Percentiles rank a stretch among this genome's conserved stretches.
Evolutionary conservation across 208 protist species (phyloP).

Genomic region (Naegleria lovaniensis): DNA sequence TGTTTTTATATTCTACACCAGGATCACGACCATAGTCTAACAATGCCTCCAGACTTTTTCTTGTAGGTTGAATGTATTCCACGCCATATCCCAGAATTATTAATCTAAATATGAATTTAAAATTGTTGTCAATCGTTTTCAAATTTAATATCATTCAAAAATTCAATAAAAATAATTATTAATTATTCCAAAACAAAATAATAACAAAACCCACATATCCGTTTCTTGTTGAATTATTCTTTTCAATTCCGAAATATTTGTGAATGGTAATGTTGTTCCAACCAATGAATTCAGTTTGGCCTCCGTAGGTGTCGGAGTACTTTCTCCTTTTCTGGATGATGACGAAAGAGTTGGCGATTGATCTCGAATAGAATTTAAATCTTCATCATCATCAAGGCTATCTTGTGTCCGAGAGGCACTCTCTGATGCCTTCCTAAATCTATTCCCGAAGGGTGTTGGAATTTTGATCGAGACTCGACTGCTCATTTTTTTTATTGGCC

Average conservation of each 20-base stretch:
- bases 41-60: neutral
- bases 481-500: conserved; percentile 4
- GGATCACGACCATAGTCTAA: neutral
- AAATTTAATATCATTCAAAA: no score
- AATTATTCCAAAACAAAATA: neutral
- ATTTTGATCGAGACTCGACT: neutral
- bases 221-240: neutral
- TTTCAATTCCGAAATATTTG: neutral
- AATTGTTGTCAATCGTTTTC: no score
- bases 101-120: conserved; percentile 24
- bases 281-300: neutral
- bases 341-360: neutral
- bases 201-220: neutral
- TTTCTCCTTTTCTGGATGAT: neutral
- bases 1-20: neutral
- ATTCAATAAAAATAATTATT: neutral
- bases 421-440: neutral
- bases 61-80: neutral
- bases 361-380: neutral
- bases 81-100: conserved; percentile 15
- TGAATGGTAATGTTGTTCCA: neutral
- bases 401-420: neutral
- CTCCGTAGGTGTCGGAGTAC: neutral
- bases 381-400: neutral
- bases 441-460: neutral